phyloP scores from a whole-genome alignment of 1,139 yeast genomes.

The Candida sp. region DNA sequence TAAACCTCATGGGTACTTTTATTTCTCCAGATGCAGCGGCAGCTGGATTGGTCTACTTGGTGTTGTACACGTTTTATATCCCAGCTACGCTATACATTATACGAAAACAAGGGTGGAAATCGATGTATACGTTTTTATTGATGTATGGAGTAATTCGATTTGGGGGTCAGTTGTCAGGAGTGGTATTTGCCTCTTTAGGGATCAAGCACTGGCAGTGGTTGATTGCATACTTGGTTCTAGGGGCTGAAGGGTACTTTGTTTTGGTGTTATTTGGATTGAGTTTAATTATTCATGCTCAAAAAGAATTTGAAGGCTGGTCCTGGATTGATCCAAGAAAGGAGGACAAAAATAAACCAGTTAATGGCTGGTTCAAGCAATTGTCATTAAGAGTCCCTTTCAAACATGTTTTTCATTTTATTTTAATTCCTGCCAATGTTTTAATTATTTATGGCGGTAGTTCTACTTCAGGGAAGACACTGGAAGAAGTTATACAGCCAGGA shows the following conservation, averaged over 20 bases:
- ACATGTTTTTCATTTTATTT: constrained; percentile 17
- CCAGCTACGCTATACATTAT: constrained; percentile 14
- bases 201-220: constrained; percentile 27
- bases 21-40: constrained; percentile 20
- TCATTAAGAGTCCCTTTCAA: constrained; percentile 6
- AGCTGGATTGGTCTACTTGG: constrained; percentile 30
- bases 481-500: constrained; percentile 8
- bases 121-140: constrained; percentile 19
- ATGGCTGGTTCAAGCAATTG: constrained; percentile 1
- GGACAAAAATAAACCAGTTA: constrained; percentile 6
- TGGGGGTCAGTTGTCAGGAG: constrained; percentile 33
- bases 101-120: constrained; percentile 17
- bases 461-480: constrained; percentile 18
- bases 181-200: constrained; percentile 30
- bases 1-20: constrained; percentile 9
- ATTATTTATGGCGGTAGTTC: constrained; percentile 33
- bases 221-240: constrained; percentile 33
- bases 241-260: constrained; percentile 38
- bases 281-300: constrained; percentile 25
- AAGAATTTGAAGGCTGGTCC: constrained; percentile 12
- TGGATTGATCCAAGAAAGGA: constrained; percentile 11
- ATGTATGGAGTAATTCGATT: constrained; percentile 28
- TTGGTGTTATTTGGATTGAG: constrained; percentile 26
- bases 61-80: constrained; percentile 20
- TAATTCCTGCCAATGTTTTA: constrained; percentile 32